Evolutionary conservation across 2,329 filamentous ascomycete genomes (phyloP), one percentile per base, ranked within the genome.

Genomic region (Colletotrichum sp.): DNA sequence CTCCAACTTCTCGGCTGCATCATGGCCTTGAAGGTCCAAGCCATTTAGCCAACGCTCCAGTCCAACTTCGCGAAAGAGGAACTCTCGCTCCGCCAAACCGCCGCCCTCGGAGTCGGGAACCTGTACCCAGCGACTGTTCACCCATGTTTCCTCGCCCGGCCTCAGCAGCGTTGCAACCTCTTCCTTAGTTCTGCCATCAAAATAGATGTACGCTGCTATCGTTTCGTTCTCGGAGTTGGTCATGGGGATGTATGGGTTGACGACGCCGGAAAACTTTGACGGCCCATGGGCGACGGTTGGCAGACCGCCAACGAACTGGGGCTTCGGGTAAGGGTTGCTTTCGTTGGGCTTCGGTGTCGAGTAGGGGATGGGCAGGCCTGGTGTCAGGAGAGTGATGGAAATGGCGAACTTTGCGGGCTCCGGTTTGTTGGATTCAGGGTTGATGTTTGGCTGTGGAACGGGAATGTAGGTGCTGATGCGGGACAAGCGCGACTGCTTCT

Each of bases 181-280:
- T 83, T 99, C 97, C 84, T 99, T 99, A 76, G 92, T 91, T 77
- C 97, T 91, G 21, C 97, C 97, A 84, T 99, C 97, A 82, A 99
- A 99, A 87, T 99, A 99, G 80, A 99, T 98, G 84, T 99, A 99
- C 48, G 96, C 97, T 36, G 97, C 97, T 80, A 99, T 96, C 16
- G 97, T 99, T 87, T 99, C 97, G 84, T 98, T 98, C 72, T 95
- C 94, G 36, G 95, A 98, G 76, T 94, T 93, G 24, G 97, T 98
- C 87, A 98, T 92, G 69, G 97, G 95, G 78, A 96, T 94, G 85
- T 99, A 99, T 2, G 96, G 95, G 70, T 91, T 92, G 77, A 98
- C 90, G n/a, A 89, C 85, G 78, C 90, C 89, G 73, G 85, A 83
- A 78, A 85, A 86, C 79, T 87, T 89, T 36, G 86, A 85, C 55